Base-by-base conservation (phyloP, 768 basidiomycete genomes). In the Lyophyllum semitale region DNA sequence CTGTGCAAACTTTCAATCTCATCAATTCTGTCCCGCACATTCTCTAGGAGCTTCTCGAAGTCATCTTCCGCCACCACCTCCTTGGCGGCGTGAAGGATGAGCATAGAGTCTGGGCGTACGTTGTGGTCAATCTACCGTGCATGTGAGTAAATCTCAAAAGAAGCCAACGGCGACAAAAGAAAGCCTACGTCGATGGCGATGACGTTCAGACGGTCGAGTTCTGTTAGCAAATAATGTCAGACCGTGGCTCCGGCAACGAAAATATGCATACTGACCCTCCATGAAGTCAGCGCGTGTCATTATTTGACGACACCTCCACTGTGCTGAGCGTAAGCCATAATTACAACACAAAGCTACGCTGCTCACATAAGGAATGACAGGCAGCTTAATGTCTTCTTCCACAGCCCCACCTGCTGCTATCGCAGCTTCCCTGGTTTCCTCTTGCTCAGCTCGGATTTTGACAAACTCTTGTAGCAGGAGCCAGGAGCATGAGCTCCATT, bases 241-340 rank as follows among this genome's bases (percentile, higher is more conserved):
- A 20, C 11, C 18, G 9, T 15, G 25, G 33, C 18, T 22, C 7
- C 41, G 6, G 20, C 22, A 20, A n/a, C 29, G 22, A 54, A 26
- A 22, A 42, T 30, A 27, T 48, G 37, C 51, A 45, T 25, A 68
- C 77, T 46, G 47, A 89, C 88, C 83, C 68, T 88, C 89, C 61
- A 95, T 69, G 66, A 89, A 95, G 69, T 95, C 91, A 0, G 89
- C 77, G 15, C 92, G 76, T 3, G 91, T 92, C 93, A 89, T 92
- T 48, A 94, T 87, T 66, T 88, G 82, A 33, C 88, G 79, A 68
- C 87, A 88, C 60, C 78, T 80, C 74, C 85, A 86, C 85, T 80
- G 53, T 13, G 23, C 40, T 58, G 49, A 51, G 52, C 43, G 52
- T 8, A 37, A 27, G 53, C 40, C 47, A 25, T 3, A 37, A 23